Evolutionary conservation across 1,139 yeast genomes (phyloP), one percentile per base, ranked within the genome.

Genomic region (Candida glucosophila): DNA sequence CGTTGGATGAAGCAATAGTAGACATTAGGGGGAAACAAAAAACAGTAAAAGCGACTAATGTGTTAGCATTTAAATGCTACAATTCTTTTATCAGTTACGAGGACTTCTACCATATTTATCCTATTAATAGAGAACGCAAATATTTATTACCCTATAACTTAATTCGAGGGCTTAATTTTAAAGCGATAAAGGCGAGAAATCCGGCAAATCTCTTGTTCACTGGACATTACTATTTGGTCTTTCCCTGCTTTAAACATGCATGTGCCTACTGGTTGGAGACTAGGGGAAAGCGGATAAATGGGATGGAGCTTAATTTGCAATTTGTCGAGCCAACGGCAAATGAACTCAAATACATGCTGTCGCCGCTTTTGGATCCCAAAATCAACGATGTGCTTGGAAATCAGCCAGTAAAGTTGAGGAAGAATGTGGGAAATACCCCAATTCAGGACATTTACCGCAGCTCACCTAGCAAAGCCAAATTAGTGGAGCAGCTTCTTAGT

Each of bases 361-460:
- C 61, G 5, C 61, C 63, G 1, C 37, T 36, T 17, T 33, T 51
- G 20, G 47, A 43, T 13, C 25, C 27, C 1, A 92, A 78, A 30
- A 78, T 73, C 52, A 88, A 81, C 49, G 25, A 35, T 18, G 15
- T 20, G 8, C 22, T 24, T 14, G 22, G 33, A 11, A 17, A 17
- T 18, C 88, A 88, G 27, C 69, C 64, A 15, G 90, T 85, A 27
- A 72, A 57, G 33, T 64, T 62, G 9, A 62, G 47, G 13, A 17
- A 16, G 11, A 7, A 17, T 12, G 15, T 22, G 16, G 14, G 23
- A 10, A 24, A 26, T 6, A 28, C 23, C 15, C 23, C 24, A 7
- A 28, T 40, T 11, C 26, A 34, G 9, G 34, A 33, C 7, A 31
- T 44, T n/a, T 41, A 32, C 29, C 35, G 28, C 16, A 34, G 25